These are phyloP conservation scores for Quercus wislizeni DNA, from an alignment of 306 rosid genomes.

Conservation along the genomic window DNA sequence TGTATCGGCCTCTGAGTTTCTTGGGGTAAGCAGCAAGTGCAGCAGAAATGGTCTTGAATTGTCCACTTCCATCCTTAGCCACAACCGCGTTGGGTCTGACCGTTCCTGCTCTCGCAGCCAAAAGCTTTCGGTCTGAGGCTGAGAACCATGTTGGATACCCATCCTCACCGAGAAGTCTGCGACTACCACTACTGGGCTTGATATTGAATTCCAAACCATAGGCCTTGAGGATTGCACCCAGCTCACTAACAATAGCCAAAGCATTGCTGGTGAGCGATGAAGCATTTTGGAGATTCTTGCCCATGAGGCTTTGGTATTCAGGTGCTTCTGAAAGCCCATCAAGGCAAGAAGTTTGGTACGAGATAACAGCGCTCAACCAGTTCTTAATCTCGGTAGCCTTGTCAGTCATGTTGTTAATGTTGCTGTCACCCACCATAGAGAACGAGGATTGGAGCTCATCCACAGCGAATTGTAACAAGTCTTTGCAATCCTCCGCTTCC, in stretches of 20 bases:
- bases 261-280: conserved; percentile 46
- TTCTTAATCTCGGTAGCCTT: conserved; percentile 42
- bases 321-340: conserved; percentile 32
- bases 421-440: conserved; percentile 21
- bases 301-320: background rate
- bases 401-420: conserved; percentile 18
- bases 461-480: conserved; percentile 40
- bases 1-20: conserved; percentile 29
- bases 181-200: conserved; percentile 32
- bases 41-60: conserved; percentile 38
- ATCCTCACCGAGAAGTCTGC: conserved; percentile 49
- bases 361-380: conserved; percentile 62
- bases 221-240: conserved; percentile 25
- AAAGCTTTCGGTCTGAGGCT: conserved; percentile 45
- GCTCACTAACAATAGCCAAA: conserved; percentile 39
- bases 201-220: conserved; percentile 35
- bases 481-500: conserved; percentile 63
- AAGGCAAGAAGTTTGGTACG: conserved; percentile 47
- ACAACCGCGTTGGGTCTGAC: conserved; percentile 42
- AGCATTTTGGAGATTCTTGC: background rate
- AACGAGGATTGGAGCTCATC: conserved; percentile 35
- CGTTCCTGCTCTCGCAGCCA: conserved; percentile 11
- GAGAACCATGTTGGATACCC: conserved; percentile 61
- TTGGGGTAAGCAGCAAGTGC: conserved; percentile 55
- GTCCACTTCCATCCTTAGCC: conserved; percentile 75